Evolutionary conservation across 78 protist species (phyloP), one percentile per base, ranked within the genome.

Genomic region (Reticulomyxa filosa): DNA sequence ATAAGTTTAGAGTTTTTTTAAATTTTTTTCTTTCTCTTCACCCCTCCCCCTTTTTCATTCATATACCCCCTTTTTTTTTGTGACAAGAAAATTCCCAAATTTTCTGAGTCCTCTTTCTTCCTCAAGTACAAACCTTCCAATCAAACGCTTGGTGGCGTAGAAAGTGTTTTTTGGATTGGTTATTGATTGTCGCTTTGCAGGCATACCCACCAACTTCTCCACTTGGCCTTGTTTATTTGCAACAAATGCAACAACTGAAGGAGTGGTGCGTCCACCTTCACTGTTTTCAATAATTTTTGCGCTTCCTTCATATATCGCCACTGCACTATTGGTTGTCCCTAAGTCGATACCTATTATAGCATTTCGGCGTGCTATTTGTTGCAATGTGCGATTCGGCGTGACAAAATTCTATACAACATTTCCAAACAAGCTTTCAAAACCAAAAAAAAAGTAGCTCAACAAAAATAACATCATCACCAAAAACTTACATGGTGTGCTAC

Each of bases 321-420:
- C 99, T 57, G 96, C 88, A n/a, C 97, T 89, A 86, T 93, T 88
- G 61, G 99, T 95, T 4, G 99, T 95, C 3, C 99, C 99, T 10
- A 95, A 72, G 62, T 95, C 99, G 57, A 95, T 89, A 30, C 99
- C 99, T 29, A 95, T 80, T 34, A 81, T 55, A n/a, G n/a, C n/a
- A n/a, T n/a, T n/a, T n/a, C n/a, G n/a, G n/a, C n/a, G n/a, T n/a
- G n/a, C n/a, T n/a, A n/a, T n/a, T n/a, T n/a, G n/a, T n/a, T n/a
- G n/a, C n/a, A n/a, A n/a, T n/a, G n/a, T n/a, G n/a, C n/a, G n/a
- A n/a, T n/a, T n/a, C n/a, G n/a, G n/a, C n/a, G n/a, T n/a, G n/a
- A n/a, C n/a, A n/a, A n/a, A n/a, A n/a, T n/a, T n/a, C n/a, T n/a
- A n/a, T n/a, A n/a, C n/a, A n/a, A n/a, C n/a, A n/a, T n/a, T n/a